Percentiles rank a stretch among this genome's conserved stretches.
Conservation (phyloP, 768 basidiomycete species). For the Mycena galericulata region DNA sequence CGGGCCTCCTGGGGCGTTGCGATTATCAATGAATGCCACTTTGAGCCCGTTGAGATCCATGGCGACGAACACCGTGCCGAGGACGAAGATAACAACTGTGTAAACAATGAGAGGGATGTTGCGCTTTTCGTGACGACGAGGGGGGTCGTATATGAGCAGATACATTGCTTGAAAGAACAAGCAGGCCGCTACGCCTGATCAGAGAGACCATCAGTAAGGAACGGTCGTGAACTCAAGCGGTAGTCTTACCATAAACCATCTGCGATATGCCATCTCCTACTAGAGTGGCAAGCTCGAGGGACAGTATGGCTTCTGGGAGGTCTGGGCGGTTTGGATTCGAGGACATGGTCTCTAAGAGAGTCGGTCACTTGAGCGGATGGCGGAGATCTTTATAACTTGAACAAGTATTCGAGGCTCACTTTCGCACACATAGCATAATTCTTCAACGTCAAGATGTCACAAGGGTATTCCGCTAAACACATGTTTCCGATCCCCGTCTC, state of each 20-base stretch:
- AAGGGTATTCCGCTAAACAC: no score
- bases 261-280: conserved; percentile 25
- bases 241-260: conserved; percentile 25
- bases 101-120: conserved; percentile 43
- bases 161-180: conserved; percentile 27
- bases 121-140: conserved; percentile 24
- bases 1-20: conserved; percentile 42
- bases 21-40: conserved; percentile 45
- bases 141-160: conserved; percentile 16
- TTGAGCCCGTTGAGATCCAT: conserved; percentile 44
- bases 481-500: no score
- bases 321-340: conserved; percentile 28
- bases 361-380: background rate
- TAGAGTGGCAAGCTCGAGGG: conserved; percentile 20
- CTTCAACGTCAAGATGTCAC: no score
- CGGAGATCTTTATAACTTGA: background rate
- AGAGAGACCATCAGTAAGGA: background rate
- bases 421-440: no score
- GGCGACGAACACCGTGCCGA: conserved; percentile 42
- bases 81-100: conserved; percentile 41
- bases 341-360: background rate
- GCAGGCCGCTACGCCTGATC: conserved; percentile 18
- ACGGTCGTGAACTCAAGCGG: background rate
- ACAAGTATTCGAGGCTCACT: background rate
- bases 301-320: conserved; percentile 22